Evolutionary conservation across 1,284 basidiomycete species (phyloP).

Genomic region (Ceratobasidium sp.): DNA sequence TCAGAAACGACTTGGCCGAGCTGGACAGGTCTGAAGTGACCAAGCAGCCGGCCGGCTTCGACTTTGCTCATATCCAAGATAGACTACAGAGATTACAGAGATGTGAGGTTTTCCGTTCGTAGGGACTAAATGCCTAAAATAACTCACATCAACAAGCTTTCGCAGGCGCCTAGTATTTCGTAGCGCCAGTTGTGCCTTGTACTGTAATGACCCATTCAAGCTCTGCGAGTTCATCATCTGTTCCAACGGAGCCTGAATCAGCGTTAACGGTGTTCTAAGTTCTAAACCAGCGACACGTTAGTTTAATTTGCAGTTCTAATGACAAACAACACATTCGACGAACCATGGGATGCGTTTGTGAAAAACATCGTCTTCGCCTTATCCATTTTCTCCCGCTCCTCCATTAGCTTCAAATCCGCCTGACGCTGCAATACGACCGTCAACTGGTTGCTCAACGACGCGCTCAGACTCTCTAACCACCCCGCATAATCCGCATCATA

Average conservation of each 20-base stretch:
- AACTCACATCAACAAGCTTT: conserved; percentile 52
- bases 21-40: conserved; percentile 50
- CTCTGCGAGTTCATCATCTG: conserved; percentile 1
- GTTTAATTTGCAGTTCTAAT: background rate
- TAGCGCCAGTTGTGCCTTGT: conserved; percentile 48
- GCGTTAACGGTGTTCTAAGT: conserved; percentile 53
- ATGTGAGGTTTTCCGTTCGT: background rate
- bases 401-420: conserved; percentile 39
- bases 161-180: conserved; percentile 51
- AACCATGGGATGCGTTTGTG: conserved; percentile 49
- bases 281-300: conserved; percentile 42
- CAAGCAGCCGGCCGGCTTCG: conserved; percentile 40
- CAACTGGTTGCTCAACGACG: conserved; percentile 42
- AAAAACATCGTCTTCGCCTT: conserved; percentile 53
- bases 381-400: conserved; percentile 51
- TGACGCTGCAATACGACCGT: conserved; percentile 42
- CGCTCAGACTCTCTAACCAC: conserved; percentile 43
- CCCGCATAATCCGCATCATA: conserved; percentile 45
- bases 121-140: background rate
- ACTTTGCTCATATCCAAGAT: conserved; percentile 38
- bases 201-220: conserved; percentile 45
- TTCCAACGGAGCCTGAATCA: conserved; percentile 47
- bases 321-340: conserved; percentile 34
- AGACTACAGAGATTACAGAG: background rate
- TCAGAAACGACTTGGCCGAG: conserved; percentile 50